Evolutionary conservation across 163 green algal species (phyloP), one percentile per base, ranked within the genome.

Genomic region (Scenedesmus sp.): DNA sequence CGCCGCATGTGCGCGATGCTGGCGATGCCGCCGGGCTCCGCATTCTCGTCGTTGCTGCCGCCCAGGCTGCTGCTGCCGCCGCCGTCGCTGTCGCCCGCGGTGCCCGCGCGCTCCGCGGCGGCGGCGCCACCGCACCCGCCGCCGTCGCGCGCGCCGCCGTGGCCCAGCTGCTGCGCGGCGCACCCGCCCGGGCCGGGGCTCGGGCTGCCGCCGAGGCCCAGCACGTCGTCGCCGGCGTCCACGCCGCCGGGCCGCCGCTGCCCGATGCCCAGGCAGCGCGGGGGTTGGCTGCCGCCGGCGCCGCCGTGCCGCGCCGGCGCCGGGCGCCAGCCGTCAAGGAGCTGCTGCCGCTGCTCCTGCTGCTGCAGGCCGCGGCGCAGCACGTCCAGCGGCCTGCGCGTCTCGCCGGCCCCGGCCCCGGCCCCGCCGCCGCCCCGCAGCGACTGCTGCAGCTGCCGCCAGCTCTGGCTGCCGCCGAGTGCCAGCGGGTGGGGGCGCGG

Each of bases 1-100:
- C 63, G 34, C 39, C 17, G 42, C 14, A 80, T 28, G 31, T 80
- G 71, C 6, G 29, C 58, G 15, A 80, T 71, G 39, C 71, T 62
- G 29, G n/a, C 47, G 65, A 22, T 66, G 26, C 50, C 36, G 9
- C 29, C 65, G 4, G 58, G 45, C n/a, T 31, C 28, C 10, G 47
- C 60, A 47, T 81, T 66, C 48, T 57, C 73, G 44, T 73, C 62
- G 39, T 63, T 80, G 58, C 71, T 80, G 71, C 36, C 63, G 31
- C 29, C 56, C 11, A 39, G 9, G 26, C 44, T 63, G 45, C 58
- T 80, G 53, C 13, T 13, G 36, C 29, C 48, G n/a, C n/a, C 17
- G n/a, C 26, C n/a, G 7, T 65, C 26, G 50, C 31, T 63, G 31
- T 13, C 10, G 26, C 57, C 26, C 33, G 14, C 3, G 22, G 29